Evolutionary conservation across 1,284 basidiomycete genomes (phyloP), one percentile per base, ranked within the genome.

Genomic region (Vanrija sp.): DNA sequence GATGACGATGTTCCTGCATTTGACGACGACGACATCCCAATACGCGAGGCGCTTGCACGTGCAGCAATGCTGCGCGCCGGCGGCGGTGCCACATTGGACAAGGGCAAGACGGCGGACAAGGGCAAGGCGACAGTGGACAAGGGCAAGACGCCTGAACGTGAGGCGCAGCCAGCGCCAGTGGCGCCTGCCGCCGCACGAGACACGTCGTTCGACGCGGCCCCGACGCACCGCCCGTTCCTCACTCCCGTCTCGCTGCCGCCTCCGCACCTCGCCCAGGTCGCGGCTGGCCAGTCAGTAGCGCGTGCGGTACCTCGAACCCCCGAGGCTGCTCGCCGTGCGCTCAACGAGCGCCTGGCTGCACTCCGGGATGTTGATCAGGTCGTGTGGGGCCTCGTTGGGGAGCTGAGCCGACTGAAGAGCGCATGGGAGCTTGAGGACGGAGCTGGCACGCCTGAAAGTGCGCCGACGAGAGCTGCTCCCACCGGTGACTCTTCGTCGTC

Each of bases 261-360:
- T n/a, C n/a, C 28, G 21, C 25, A 10, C 16, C 18, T 45, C 23
- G 45, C 54, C 3, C 44, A 26, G 12, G 40, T 14, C 29, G 47
- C 19, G 34, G 49, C 19, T 34, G 18, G n/a, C 12, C 51, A 34
- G 15, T 29, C 45, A 9, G 21, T 25, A 1, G 39, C 46, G 6
- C 21, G 29, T 34, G 18, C 21, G 16, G 5, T 40, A 18, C 42
- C 54, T 3, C 40, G 49, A 7, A 46, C 51, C 2, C 47, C 54
- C 15, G 53, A 55, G 28, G 60, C 38, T 5, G 54, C 46, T 38
- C 79, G 88, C 46, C 86, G 88, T 1, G 86, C 86, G 5, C 87
- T 94, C 46, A 88, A 92, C 61, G 88, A 91, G 71, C 82, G 90
- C 54, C 76, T 94, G 57, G 79, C 84, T 43, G 81, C 89, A 25